Evolutionary conservation across 805 yeast species (phyloP).

Genomic region (Sungouiozyma intestinalis): DNA sequence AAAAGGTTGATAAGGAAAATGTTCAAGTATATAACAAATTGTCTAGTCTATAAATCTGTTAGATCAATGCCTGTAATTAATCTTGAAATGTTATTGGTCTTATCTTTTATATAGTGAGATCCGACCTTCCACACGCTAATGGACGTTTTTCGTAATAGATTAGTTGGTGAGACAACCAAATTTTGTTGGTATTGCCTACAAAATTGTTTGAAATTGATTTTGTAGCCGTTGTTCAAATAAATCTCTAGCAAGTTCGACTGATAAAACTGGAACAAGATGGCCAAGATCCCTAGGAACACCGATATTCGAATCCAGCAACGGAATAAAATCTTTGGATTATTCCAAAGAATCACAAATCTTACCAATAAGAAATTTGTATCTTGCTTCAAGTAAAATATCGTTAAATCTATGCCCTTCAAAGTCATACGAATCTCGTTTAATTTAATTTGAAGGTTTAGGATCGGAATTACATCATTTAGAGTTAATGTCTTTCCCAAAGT

Average conservation of each 20-base stretch:
- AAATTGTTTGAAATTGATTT: no score
- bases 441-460: slow-evolving; percentile 11
- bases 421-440: slow-evolving; percentile 9
- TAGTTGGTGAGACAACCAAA: neutral
- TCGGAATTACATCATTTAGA: slow-evolving; percentile 4
- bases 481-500: slow-evolving; percentile 3
- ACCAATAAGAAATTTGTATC: neutral
- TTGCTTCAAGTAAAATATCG: neutral
- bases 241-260: no score
- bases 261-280: neutral
- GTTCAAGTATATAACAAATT: no score
- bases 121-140: neutral
- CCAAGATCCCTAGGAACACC: neutral
- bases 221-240: no score
- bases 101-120: neutral
- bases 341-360: neutral
- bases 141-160: neutral
- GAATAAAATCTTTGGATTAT: neutral
- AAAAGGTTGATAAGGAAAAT: no score
- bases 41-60: no score
- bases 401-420: neutral
- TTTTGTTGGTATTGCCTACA: no score
- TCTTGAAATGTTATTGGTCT: neutral
- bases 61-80: neutral
- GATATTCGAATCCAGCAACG: neutral